Evolutionary conservation across 495 filamentous ascomycete species (phyloP).

Genomic region (Neurospora sp.): DNA sequence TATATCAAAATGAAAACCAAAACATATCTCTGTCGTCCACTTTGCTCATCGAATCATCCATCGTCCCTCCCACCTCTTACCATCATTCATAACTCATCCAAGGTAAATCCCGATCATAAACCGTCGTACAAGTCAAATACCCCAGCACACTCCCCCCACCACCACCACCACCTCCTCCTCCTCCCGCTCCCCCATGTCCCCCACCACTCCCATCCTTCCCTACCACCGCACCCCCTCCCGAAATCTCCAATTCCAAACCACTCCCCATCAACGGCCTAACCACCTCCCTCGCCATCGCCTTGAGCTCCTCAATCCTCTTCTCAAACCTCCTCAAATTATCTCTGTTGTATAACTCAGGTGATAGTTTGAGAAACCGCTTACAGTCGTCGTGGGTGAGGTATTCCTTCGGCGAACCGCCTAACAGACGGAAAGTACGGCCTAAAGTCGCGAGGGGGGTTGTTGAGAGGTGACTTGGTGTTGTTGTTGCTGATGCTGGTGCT

Average conservation of each 20-base stretch:
- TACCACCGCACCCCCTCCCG: neutral
- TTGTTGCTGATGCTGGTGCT: neutral
- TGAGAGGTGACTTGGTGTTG: neutral
- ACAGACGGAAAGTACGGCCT: conserved; percentile 61
- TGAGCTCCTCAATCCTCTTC: conserved; percentile 77
- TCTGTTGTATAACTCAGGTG: conserved; percentile 55
- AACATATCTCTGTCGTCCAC: neutral
- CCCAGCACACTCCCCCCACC: conserved; percentile 27
- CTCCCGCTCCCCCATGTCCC: neutral
- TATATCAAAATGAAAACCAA: neutral
- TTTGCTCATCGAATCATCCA: too few relatives aligned
- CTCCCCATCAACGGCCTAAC: conserved; percentile 82
- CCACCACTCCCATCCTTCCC: too few relatives aligned
- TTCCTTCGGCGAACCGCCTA: conserved; percentile 42
- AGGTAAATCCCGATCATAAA: conserved; percentile 70
- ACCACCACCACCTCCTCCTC: neutral
- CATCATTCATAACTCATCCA: conserved; percentile 42
- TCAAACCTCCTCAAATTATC: conserved; percentile 76
- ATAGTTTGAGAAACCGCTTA: conserved; percentile 75
- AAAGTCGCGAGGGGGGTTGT: conserved; percentile 36
- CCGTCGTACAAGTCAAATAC: conserved; percentile 72
- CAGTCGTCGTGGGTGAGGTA: conserved; percentile 80
- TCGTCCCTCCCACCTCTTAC: neutral
- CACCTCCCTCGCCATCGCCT: conserved; percentile 65
- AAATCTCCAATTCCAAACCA: conserved; percentile 63